Evolutionary conservation across 2,329 filamentous ascomycete genomes (phyloP).

Genomic region (Botrytis cinerea): DNA sequence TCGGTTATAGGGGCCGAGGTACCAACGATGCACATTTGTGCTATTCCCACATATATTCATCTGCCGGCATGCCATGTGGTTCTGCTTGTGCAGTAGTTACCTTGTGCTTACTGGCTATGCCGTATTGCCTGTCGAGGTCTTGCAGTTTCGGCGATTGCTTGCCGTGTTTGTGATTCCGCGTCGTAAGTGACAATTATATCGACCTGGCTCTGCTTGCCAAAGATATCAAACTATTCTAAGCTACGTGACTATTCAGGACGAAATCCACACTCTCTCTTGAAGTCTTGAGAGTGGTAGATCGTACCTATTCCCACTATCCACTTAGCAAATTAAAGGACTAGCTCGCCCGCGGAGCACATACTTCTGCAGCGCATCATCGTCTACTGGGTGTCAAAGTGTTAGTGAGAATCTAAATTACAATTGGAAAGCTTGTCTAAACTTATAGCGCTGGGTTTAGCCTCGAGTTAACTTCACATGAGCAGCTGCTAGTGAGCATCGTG

Average conservation of each 20-base stretch:
- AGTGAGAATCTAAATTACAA: neutral
- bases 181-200: neutral
- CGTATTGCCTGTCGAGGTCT: neutral
- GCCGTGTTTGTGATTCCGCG: neutral
- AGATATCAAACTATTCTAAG: neutral
- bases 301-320: neutral
- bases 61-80: neutral
- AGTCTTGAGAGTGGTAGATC: neutral
- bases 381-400: neutral
- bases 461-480: neutral
- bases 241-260: neutral
- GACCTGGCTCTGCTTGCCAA: neutral
- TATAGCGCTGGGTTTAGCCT: too few species aligned
- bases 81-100: neutral
- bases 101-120: too few species aligned
- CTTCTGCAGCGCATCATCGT: too few species aligned
- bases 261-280: too few species aligned
- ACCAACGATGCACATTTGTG: neutral
- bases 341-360: neutral
- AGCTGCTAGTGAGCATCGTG: neutral
- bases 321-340: neutral
- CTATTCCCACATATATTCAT: neutral
- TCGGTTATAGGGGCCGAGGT: constrained; percentile 11
- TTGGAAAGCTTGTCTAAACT: neutral
- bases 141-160: neutral